Conservation (phyloP, 345 rosid genomes). For the Schrenkiella parvula region DNA sequence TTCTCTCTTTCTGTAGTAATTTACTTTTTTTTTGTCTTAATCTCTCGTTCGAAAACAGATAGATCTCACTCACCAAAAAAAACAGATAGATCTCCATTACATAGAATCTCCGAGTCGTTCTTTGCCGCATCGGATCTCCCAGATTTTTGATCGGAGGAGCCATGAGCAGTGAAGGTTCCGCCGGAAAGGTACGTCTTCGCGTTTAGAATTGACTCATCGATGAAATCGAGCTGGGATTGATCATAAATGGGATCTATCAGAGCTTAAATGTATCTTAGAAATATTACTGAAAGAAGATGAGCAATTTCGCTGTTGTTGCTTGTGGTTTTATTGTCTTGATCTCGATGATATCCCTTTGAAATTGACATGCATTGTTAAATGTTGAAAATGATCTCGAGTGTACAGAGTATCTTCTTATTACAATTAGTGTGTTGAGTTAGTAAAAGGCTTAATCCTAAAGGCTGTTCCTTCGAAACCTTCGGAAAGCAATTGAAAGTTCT, state of each 20-base stretch:
- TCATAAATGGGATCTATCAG: not conserved
- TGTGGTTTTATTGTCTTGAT: not conserved
- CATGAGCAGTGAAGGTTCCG: constrained; percentile 9
- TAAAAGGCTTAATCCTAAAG: not conserved
- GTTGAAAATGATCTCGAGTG: not conserved
- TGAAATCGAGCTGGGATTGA: not conserved
- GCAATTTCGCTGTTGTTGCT: not conserved
- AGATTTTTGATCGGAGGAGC: not conserved
- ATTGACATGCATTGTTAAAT: constrained; percentile 19
- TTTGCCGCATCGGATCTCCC: constrained; percentile 2
- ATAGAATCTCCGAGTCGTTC: constrained; percentile 5
- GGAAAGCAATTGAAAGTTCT: not conserved
- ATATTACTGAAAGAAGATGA: not conserved
- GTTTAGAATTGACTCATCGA: not conserved
- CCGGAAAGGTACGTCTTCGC: constrained; percentile 27
- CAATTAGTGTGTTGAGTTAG: not conserved
- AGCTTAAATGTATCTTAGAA: not conserved
- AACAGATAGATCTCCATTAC: constrained; percentile 11
- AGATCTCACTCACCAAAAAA: too few relatives aligned
- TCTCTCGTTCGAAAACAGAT: not conserved
- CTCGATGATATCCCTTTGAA: constrained; percentile 2
- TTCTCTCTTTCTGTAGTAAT: not conserved
- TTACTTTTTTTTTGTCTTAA: not conserved
- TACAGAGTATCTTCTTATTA: not conserved
- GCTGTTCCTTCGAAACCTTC: not conserved